Percentiles rank a stretch among this genome's conserved stretches.
phyloP scores from a whole-genome alignment of 2,329 filamentous ascomycete genomes.

The Arachnomyces sp. region DNA sequence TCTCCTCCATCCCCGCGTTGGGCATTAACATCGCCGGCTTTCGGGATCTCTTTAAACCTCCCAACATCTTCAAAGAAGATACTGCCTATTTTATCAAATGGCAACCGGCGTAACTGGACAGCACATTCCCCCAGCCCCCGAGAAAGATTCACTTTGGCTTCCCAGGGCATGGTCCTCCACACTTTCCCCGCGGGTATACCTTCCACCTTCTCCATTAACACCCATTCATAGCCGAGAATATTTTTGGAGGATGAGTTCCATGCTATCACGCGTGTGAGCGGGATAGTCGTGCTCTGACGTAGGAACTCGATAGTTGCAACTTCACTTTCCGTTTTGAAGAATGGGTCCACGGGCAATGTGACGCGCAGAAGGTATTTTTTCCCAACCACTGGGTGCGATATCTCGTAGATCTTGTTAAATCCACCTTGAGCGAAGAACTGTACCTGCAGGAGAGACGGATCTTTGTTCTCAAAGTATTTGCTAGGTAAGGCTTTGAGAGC shows the following conservation, averaged over 20 bases:
- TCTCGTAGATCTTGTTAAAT: conserved; percentile 13
- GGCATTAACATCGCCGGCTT: no score
- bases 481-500: no score
- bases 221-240: conserved; percentile 19
- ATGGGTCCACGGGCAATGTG: conserved; percentile 15
- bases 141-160: conserved; percentile 26
- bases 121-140: conserved; percentile 25
- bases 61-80: conserved; percentile 12
- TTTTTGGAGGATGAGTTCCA: conserved; percentile 13
- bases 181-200: background rate
- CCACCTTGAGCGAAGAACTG: conserved; percentile 9
- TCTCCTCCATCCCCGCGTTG: no score
- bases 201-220: conserved; percentile 16
- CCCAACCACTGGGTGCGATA: background rate
- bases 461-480: no score
- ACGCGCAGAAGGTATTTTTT: conserved; percentile 16
- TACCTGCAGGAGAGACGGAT: background rate
- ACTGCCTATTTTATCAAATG: conserved; percentile 21
- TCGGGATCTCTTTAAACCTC: no score
- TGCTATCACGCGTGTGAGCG: conserved; percentile 11
- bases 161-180: conserved; percentile 25
- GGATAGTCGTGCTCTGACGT: conserved; percentile 14
- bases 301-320: conserved; percentile 17
- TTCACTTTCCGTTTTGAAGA: conserved; percentile 15
- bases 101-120: conserved; percentile 18